Evolutionary conservation across 2,329 filamentous ascomycete genomes (phyloP), one percentile per base, ranked within the genome.

Genomic region (Ophiostoma tasmaniense): DNA sequence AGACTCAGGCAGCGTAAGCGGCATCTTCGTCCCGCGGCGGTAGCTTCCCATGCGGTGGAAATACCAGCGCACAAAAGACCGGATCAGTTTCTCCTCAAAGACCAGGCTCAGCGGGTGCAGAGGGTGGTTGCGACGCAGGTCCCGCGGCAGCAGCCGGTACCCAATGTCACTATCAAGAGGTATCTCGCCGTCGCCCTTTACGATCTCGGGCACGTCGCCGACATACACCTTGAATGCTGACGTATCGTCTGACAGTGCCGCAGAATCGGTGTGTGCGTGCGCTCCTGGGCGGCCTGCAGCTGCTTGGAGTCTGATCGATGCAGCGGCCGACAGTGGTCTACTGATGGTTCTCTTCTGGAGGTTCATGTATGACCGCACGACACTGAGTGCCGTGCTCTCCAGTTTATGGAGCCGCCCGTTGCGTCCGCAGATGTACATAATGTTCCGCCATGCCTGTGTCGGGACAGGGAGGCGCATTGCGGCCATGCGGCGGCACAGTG

Each of bases 31-130:
- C 64, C 69, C 65, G 37, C 67, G 67, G 17, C 67, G 67, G 39
- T 72, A 72, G 2, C 76, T 74, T 30, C 78, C 67, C 14, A 75
- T 77, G 66, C 77, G 74, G 69, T 81, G 76, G 68, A 85, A 85
- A 0, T 80, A 79, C 78, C 80, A 83, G 45, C 72, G 71, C 17
- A 73, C 72, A 3, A 72, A 67, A 10, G 69, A 66, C 35, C 39
- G 37, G 0, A 68, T 42, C 30, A 73, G 28, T 3, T 55, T 64
- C 13, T 71, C 66, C 59, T 79, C 75, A 71, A 86, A 85, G 25
- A 86, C 76, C 50, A 77, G 77, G 55, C 77, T 79, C 7, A 86
- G 69, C 1, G 84, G 84, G 70, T 86, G 84, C 14, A 78, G 73
- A 1, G 75, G 76, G 67, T 81, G 79, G 11, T 72, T 71, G 30